Evolutionary conservation across 2,329 filamentous ascomycete genomes (phyloP), one percentile per base, ranked within the genome.

Genomic region (Xylariaceae sp.): DNA sequence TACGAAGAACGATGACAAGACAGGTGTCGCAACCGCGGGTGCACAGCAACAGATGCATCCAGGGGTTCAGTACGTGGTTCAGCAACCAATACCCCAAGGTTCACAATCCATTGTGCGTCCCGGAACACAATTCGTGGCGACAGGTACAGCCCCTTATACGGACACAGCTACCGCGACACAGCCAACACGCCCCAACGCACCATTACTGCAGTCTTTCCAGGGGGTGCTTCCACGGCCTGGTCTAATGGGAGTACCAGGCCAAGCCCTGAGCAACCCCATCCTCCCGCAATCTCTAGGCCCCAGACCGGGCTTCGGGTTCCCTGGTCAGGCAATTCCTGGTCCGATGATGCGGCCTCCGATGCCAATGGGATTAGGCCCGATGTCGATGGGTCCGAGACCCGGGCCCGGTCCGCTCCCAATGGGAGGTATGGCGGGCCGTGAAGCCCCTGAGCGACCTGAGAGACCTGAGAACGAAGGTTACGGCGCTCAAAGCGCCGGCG

Each of bases 401-500:
- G 23, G 23, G 4, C 23, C 23, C 23, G 23, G 23, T 30, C 55
- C 52, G n/a, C 58, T 60, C 48, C 55, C 41, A 1, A 50, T 44
- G 35, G 37, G 37, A 41, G 37, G 37, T 1, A n/a, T 49, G 47
- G 23, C 4, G 5, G 17, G 17, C 5, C 23, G 23, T 30, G 23
- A 30, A 30, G 23, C 23, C 23, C 54, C 55, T 11, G 59, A 61
- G 11, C 34, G 58, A 30, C 58, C 58, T 1, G 59, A 61, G n/a
- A 35, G 53, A 7, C 58, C 61, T 1, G 61, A 58, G 13, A 2
- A 58, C 7, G 61, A 58, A 17, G 59, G 51, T 18, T n/a, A 18
- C 2, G 53, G 55, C 0, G 55, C 58, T 41, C 52, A 58, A 6
- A 55, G 61, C 8, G 58, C 55, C 7, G 61, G 53, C 23, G 13